phyloP scores from a whole-genome alignment of 164 flowering plant genomes.

The Piper betle region DNA sequence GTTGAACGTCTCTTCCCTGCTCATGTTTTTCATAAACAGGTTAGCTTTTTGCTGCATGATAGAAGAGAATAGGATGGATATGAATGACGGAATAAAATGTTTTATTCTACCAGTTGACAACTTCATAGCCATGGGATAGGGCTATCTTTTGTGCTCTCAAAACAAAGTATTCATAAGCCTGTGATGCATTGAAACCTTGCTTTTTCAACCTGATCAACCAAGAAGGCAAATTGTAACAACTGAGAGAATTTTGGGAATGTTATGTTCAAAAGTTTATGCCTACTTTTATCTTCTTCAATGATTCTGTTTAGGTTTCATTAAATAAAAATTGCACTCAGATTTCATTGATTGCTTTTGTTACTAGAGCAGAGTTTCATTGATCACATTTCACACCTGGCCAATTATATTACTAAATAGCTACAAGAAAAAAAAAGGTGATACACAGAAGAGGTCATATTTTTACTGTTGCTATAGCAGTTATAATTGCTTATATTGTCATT shows the following conservation, averaged over 20 bases:
- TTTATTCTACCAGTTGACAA: constrained; percentile 56
- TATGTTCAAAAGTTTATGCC: too few species aligned
- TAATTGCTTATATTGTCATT: too few species aligned
- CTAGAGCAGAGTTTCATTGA: neutral
- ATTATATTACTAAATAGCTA: too few species aligned
- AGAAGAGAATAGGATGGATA: neutral
- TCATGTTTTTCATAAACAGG: constrained; percentile 4
- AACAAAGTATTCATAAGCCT: constrained; percentile 74
- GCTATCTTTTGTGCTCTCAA: constrained; percentile 77
- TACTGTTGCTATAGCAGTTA: too few species aligned
- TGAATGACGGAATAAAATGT: neutral
- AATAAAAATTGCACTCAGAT: neutral
- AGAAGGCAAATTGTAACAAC: neutral
- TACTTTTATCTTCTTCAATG: too few species aligned
- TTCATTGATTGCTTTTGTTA: too few species aligned
- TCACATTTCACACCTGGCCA: too few species aligned
- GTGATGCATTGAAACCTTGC: constrained; percentile 29
- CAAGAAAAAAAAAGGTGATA: neutral
- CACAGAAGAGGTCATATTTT: neutral
- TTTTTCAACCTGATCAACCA: constrained; percentile 41
- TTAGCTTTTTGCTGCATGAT: neutral
- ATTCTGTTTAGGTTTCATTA: too few species aligned
- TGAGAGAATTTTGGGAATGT: too few species aligned
- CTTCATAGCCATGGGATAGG: constrained; percentile 66
- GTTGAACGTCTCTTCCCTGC: constrained; percentile 93